Conservation (phyloP, 2,329 filamentous ascomycete species). For the Paraphaeosphaeria minitans region DNA sequence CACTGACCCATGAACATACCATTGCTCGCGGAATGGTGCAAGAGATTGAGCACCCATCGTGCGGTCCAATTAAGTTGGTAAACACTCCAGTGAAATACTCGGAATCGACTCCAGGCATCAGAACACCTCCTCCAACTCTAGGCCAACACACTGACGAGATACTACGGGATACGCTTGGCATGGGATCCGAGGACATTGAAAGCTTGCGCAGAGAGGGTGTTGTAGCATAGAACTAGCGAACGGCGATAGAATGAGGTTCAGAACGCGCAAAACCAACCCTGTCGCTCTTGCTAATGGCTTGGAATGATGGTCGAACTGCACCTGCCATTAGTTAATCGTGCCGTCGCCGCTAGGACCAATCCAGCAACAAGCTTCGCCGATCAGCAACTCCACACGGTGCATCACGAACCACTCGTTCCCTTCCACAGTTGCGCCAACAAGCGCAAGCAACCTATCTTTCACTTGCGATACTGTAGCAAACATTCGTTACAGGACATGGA, state of each 20-base stretch:
- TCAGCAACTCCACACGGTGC: background rate
- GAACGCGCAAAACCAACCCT: background rate
- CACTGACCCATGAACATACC: slow-evolving; percentile 82
- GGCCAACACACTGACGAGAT: slow-evolving; percentile 54
- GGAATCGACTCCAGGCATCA: slow-evolving; percentile 74
- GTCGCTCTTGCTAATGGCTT: background rate
- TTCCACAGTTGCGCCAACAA: background rate
- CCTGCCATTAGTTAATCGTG: slow-evolving; percentile 4
- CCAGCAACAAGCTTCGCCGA: slow-evolving; percentile 1
- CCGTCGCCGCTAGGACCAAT: background rate
- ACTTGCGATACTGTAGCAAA: slow-evolving; percentile 9
- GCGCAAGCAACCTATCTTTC: slow-evolving; percentile 8
- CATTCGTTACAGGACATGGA: slow-evolving; percentile 25
- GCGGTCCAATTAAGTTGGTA: slow-evolving; percentile 85
- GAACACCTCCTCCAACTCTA: slow-evolving; percentile 79
- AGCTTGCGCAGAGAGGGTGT: slow-evolving; percentile 41
- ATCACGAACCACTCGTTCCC: slow-evolving; percentile 12
- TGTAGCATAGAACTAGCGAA: slow-evolving; percentile 31
- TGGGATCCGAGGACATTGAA: slow-evolving; percentile 39
- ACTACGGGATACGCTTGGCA: slow-evolving; percentile 35
- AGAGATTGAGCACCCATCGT: slow-evolving; percentile 80
- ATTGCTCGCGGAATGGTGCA: slow-evolving; percentile 85
- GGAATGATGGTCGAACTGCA: background rate
- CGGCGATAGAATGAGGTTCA: background rate
- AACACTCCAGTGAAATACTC: slow-evolving; percentile 97